Evolutionary conservation across 352 stramenopile genomes (phyloP).

Genomic region (Phytophthora aleatoria): DNA sequence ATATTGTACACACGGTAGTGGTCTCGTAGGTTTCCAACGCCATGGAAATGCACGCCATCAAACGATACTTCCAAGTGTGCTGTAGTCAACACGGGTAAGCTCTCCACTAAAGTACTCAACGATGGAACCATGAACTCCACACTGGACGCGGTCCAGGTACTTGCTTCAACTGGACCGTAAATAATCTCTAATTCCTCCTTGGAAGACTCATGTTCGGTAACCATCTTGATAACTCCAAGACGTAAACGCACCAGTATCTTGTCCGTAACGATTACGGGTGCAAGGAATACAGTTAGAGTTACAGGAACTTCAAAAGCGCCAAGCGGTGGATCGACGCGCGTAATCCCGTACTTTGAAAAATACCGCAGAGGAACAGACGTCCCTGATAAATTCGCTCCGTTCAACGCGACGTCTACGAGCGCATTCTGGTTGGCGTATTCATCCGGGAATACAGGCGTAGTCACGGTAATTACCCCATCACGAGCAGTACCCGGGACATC

Average conservation of each 20-base stretch:
- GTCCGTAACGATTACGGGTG: conserved; percentile 55
- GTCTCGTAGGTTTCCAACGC: conserved; percentile 48
- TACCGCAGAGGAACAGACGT: conserved; percentile 54
- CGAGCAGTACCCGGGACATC: conserved; percentile 42
- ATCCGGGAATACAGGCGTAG: conserved; percentile 49
- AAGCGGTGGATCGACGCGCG: conserved; percentile 47
- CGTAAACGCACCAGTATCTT: conserved; percentile 47
- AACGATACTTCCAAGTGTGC: conserved; percentile 61
- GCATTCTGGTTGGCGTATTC: conserved; percentile 57
- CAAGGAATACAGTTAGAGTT: conserved; percentile 39
- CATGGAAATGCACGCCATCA: conserved; percentile 52
- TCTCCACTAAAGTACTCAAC: conserved; percentile 38
- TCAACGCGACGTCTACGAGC: conserved; percentile 64
- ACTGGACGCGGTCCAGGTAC: conserved; percentile 40
- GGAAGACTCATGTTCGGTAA: not conserved
- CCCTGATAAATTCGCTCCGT: conserved; percentile 70
- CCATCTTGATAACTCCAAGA: conserved; percentile 25
- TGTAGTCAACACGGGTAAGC: conserved; percentile 35
- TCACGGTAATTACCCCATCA: conserved; percentile 57
- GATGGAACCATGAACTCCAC: conserved; percentile 55
- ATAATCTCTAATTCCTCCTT: conserved; percentile 14
- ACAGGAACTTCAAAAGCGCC: conserved; percentile 70
- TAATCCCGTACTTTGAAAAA: conserved; percentile 56
- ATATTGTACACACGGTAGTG: conserved; percentile 70
- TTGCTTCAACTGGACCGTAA: conserved; percentile 49